A percentile compares a stretch with the other conserved stretches of the same genome.
Evolutionary conservation across 225 moss, liverwort and hornwort species (phyloP).

Genomic region (Marchantia polymorpha): DNA sequence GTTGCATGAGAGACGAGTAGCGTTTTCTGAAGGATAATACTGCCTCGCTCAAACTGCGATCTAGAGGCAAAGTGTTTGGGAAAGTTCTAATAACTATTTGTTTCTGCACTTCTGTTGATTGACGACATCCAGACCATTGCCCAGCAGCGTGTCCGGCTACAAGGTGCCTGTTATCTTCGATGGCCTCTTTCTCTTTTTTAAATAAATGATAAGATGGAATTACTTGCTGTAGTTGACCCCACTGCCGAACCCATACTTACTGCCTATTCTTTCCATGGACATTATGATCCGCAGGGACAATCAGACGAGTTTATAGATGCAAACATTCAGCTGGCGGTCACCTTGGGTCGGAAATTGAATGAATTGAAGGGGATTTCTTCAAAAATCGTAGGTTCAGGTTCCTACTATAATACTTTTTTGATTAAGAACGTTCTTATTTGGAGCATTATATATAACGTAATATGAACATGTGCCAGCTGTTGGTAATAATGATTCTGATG

Average conservation of each 20-base stretch:
- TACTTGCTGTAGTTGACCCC: background rate
- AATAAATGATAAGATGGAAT: background rate
- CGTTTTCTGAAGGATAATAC: too few relatives aligned
- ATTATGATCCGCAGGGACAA: constrained; percentile 45
- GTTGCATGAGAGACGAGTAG: background rate
- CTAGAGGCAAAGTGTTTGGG: background rate
- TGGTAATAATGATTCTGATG: background rate
- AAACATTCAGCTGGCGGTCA: constrained; percentile 85
- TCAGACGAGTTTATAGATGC: constrained; percentile 95
- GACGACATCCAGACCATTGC: constrained; percentile 55
- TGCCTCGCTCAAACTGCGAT: background rate
- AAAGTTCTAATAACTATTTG: background rate
- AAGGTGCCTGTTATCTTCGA: constrained; percentile 42
- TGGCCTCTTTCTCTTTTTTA: background rate
- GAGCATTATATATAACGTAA: background rate
- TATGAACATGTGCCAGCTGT: too few relatives aligned
- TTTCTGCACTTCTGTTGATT: background rate
- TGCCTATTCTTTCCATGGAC: too few relatives aligned
- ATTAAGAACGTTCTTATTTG: background rate
- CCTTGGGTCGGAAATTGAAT: constrained; percentile 68
- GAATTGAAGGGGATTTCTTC: constrained; percentile 52
- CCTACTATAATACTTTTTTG: background rate
- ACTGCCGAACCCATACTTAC: background rate
- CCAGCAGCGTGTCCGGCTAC: constrained; percentile 86
- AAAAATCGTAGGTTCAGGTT: constrained; percentile 46